phyloP scores from a whole-genome alignment of 2,329 filamentous ascomycete genomes.

The Curvularia hawaiiensis region DNA sequence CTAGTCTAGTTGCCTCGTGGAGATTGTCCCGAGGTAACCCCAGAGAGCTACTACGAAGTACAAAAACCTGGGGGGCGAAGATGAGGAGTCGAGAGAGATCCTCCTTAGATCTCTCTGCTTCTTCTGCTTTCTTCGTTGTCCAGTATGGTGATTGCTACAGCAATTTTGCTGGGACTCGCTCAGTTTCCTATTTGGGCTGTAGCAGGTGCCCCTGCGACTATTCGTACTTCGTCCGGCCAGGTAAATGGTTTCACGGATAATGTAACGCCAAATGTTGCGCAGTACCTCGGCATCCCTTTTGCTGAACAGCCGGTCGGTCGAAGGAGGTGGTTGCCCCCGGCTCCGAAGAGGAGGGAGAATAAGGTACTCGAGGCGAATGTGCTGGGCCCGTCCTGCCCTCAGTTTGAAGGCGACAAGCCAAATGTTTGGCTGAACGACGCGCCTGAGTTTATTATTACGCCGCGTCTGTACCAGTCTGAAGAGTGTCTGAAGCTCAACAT shows the following conservation, averaged over 20 bases:
- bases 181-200: conserved; percentile 18
- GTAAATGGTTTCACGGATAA: conserved; percentile 43
- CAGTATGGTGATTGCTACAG: conserved; percentile 6
- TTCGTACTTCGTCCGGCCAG: conserved; percentile 36
- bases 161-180: conserved; percentile 6
- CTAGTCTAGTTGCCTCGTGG: background rate
- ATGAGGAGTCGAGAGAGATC: background rate
- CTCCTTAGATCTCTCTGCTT: no score
- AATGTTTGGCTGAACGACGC: conserved; percentile 34
- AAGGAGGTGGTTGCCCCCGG: conserved; percentile 43
- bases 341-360: conserved; percentile 22
- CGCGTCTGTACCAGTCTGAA: conserved; percentile 39
- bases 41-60: background rate
- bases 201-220: conserved; percentile 19
- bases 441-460: conserved; percentile 30
- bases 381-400: conserved; percentile 38
- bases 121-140: background rate
- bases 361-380: conserved; percentile 32
- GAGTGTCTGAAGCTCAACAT: conserved; percentile 56
- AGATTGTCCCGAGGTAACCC: background rate
- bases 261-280: conserved; percentile 44
- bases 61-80: background rate
- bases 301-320: conserved; percentile 43
- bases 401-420: conserved; percentile 24
- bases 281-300: conserved; percentile 48